phyloP scores from a whole-genome alignment of 2,329 filamentous ascomycete species.

The Trichoderma aggressivum region DNA sequence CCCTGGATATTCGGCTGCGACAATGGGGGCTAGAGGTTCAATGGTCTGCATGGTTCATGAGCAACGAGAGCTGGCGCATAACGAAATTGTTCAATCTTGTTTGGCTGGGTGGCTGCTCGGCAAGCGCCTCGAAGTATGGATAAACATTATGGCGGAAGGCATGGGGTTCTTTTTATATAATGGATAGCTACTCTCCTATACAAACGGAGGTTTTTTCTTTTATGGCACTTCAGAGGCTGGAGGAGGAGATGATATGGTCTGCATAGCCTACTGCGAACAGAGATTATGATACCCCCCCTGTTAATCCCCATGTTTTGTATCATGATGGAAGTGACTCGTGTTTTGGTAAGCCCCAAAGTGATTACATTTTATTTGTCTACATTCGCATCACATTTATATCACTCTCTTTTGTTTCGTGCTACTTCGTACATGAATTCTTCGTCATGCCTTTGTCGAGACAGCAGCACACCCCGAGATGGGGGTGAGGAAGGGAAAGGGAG shows the following conservation, averaged over 20 bases:
- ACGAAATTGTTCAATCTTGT: background rate
- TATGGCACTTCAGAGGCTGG: background rate
- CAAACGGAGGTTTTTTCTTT: background rate
- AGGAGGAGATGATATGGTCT: conserved; percentile 9
- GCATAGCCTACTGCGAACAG: conserved; percentile 14
- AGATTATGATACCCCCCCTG: conserved; percentile 21
- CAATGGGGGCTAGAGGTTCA: conserved; percentile 6
- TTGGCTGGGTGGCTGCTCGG: background rate
- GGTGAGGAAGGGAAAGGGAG: background rate
- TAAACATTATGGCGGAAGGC: background rate
- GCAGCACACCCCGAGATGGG: background rate
- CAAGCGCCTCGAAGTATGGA: background rate
- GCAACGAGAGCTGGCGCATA: conserved; percentile 1
- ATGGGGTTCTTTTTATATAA: background rate
- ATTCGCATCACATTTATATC: background rate
- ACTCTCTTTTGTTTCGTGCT: background rate
- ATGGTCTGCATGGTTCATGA: conserved; percentile 10
- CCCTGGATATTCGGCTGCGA: conserved; percentile 9
- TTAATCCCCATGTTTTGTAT: background rate
- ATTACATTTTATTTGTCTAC: background rate
- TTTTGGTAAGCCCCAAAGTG: background rate
- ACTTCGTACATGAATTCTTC: background rate
- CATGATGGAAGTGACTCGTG: background rate
- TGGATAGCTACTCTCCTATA: background rate
- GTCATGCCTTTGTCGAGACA: background rate